phyloP scores from a whole-genome alignment of 192 early-diverging fungal genomes.

The Lobosporangium transversale region DNA sequence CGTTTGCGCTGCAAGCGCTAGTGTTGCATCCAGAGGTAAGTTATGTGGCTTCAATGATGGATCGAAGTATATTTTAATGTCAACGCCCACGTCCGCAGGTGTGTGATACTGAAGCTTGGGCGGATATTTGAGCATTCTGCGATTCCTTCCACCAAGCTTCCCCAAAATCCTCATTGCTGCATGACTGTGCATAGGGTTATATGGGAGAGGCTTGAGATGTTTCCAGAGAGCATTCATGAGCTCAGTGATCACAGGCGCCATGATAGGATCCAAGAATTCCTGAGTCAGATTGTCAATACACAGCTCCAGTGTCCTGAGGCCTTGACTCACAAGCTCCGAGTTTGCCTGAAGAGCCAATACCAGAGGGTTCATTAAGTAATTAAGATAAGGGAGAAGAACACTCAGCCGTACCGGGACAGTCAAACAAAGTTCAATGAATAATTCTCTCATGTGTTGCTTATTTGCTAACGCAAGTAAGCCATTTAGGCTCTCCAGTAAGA shows the following conservation, averaged over 20 bases:
- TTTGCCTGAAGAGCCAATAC: conserved; percentile 92
- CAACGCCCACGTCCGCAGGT: conserved; percentile 65
- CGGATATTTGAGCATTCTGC: conserved; percentile 83
- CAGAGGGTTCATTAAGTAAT: conserved; percentile 95
- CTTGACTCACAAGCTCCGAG: conserved; percentile 95
- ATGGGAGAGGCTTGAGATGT: conserved; percentile 89
- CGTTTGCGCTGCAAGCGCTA: conserved; percentile 63
- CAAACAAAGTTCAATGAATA: conserved; percentile 98
- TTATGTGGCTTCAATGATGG: conserved; percentile 57
- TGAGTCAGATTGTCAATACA: conserved; percentile 98
- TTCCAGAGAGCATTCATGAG: conserved; percentile 95
- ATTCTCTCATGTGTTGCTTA: conserved; percentile 86
- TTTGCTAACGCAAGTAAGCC: conserved; percentile 79
- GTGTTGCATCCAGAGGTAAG: conserved; percentile 67
- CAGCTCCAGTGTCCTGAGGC: conserved; percentile 93
- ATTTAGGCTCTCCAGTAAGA: conserved; percentile 93
- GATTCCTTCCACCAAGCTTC: conserved; percentile 97
- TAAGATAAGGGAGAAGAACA: conserved; percentile 91
- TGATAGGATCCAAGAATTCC: conserved; percentile 96
- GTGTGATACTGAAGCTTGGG: conserved; percentile 59
- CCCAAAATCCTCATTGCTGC: conserved; percentile 93
- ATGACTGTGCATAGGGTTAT: conserved; percentile 83
- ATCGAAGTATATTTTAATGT: conserved; percentile 69
- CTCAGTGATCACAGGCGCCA: conserved; percentile 92
- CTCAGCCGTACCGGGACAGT: conserved; percentile 97